Percentiles rank a stretch among this genome's conserved stretches.
phyloP scores from a whole-genome alignment of 768 basidiomycete genomes.

The Grammothele lineata region DNA sequence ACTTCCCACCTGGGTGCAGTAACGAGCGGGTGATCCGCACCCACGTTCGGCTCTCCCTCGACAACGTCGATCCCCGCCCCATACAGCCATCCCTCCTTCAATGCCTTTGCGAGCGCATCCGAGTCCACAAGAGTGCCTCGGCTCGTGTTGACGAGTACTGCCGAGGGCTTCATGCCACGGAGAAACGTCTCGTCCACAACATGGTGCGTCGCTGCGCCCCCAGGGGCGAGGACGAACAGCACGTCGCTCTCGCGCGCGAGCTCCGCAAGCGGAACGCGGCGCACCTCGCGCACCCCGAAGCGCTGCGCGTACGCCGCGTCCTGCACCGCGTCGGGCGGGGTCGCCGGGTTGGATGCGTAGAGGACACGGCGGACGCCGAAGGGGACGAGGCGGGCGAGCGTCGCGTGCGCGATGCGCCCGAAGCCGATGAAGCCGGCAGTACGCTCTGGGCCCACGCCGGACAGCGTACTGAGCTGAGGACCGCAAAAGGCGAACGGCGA shows the following conservation, averaged over 20 bases:
- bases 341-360: constrained; percentile 59
- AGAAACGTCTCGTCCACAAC: constrained; percentile 71
- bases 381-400: constrained; percentile 70
- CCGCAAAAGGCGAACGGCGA: constrained; percentile 84
- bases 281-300: constrained; percentile 35
- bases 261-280: constrained; percentile 56
- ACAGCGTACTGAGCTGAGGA: constrained; percentile 61
- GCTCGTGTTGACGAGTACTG: constrained; percentile 80
- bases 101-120: constrained; percentile 77
- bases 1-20: constrained; percentile 70
- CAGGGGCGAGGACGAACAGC: constrained; percentile 79
- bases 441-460: constrained; percentile 42
- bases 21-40: constrained; percentile 72
- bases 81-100: constrained; percentile 77
- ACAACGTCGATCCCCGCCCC: constrained; percentile 94
- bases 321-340: constrained; percentile 36
- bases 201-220: constrained; percentile 65
- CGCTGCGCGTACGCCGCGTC: constrained; percentile 31
- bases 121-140: constrained; percentile 90
- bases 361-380: constrained; percentile 78
- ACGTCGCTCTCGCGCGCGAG: constrained; percentile 81
- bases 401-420: constrained; percentile 88
- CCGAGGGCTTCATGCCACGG: constrained; percentile 77
- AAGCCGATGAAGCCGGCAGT: constrained; percentile 93
- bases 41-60: constrained; percentile 83